Base-by-base conservation (phyloP, 1,284 basidiomycete species). In the Malassezia yamatoensis region DNA sequence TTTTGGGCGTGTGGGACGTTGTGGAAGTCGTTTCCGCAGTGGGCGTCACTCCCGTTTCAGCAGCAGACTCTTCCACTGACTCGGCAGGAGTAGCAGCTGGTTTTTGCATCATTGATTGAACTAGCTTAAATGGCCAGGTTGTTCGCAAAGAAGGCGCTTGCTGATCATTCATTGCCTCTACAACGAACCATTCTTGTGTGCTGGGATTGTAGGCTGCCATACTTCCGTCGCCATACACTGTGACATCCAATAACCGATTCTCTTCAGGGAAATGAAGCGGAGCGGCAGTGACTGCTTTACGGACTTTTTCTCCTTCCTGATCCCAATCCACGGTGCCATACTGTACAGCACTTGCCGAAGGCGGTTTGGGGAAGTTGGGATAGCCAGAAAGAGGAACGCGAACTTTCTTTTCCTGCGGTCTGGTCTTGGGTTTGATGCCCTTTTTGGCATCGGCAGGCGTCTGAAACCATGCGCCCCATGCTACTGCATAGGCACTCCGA, bases 381-480 rank as follows among this genome's bases (percentile, higher is more conserved):
- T 64, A 68, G n/a, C 66, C 66, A 3, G 56, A 51, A 18, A 73
- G 59, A 1, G 67, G 67, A 0, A 74, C 65, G 2, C 63, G 51
- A 9, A 74, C 69, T 51, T 72, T 74, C 44, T 66, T 70, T 40
- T 70, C 66, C 12, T 38, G 34, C 2, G 53, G 55, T 11, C 40
- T 42, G 24, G 46, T 39, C 11, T 38, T 51, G n/a, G 53, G 35
- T 18, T 40, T 47, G 18, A 46, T 39, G 1, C 34, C 18, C 33
- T 52, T 49, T n/a, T 24, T 12, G 13, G 43, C 37, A 4, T 34
- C 42, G 11, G 33, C 12, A 34, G 56, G 55, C 4, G 60, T 62
- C 24, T 65, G 60, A 51, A 67, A 74, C 10, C 62, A 49, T 0
- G 70, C 66, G 29, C 72, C 72, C 58, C 65, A 67, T 1, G 68